Base-by-base conservation (phyloP, 306 rosid genomes). In the Lathyrus aphaca region DNA sequence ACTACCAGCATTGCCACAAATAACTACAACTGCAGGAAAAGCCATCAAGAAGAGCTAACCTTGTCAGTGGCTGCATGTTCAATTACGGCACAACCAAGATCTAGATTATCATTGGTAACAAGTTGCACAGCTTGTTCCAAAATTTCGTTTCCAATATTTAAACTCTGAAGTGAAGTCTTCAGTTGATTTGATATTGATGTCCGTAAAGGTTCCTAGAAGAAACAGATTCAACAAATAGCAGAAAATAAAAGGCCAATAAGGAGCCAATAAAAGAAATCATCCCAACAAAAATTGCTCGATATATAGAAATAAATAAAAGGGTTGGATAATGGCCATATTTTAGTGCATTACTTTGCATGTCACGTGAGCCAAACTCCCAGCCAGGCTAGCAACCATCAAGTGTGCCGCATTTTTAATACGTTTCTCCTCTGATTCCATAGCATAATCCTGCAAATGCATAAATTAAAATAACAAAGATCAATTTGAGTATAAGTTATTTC, bases 361-460 rank as follows among this genome's bases (percentile, higher is more conserved):
- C 44, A 95, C 97, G 69, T 95, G 99, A 44, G 99, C 99, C 71
- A 95, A 83, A 77, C 99, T 87, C 79, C 97, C 99, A 23, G 97
- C 95, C 79, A 95, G 80, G 82, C 97, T 89, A 25, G 97, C 99
- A 71, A 95, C 99, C 99, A 95, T 95, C 87, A 95, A 82, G 80
- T 89, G 97, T n/a, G 99, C 97, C 23, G 96, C 99, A 87, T 83
- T 86, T 59, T 81, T 71, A 66, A 93, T 88, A 14, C 96, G 91
- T n/a, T 96, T 87, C 84, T 95, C 99, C 37, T 95, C 99, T 19
- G 91, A 89, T 82, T 95, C 99, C 96, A 91, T 84, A 72, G 99
- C 92, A 84, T 95, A 95, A 73, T 95, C 98, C 98, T 93, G 75
- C 72, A 57, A 80, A 64, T 40, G 29, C 30, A 77, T 73, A 72